Conservation (phyloP, 257 asterid genomes). For the Solanum sejunctum region DNA sequence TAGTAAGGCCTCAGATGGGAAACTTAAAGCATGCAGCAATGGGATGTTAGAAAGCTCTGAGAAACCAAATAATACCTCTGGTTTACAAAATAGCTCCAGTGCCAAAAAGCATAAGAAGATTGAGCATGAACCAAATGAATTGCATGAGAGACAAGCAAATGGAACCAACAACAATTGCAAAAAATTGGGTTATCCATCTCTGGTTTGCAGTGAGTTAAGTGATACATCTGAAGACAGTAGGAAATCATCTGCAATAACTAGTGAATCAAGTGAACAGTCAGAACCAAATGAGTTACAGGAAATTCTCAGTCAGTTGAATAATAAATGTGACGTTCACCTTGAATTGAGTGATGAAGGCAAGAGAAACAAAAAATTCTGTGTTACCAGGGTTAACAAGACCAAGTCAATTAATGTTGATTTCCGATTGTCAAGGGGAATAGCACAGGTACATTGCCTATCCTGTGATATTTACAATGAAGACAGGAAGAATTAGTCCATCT, state of each 20-base stretch:
- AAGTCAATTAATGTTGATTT: constrained; percentile 88
- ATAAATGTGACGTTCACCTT: constrained; percentile 36
- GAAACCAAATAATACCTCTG: constrained; percentile 27
- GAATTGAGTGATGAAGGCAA: constrained; percentile 49
- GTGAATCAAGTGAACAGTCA: constrained; percentile 11
- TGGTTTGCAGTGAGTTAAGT: constrained; percentile 11
- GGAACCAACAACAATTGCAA: constrained; percentile 33
- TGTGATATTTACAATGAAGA: not conserved
- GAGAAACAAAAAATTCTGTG: constrained; percentile 52
- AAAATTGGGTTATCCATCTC: constrained; percentile 27
- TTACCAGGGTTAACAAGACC: constrained; percentile 62
- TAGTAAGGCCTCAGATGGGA: constrained; percentile 2
- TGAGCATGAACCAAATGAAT: constrained; percentile 28
- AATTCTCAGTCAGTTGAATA: constrained; percentile 31
- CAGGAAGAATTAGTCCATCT: not conserved
- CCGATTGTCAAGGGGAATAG: constrained; percentile 93
- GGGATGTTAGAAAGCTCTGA: constrained; percentile 25
- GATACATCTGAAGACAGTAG: not conserved
- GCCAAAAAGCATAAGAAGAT: constrained; percentile 6
- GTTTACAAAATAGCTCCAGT: not conserved
- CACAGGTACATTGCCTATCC: constrained; percentile 51
- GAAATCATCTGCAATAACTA: constrained; percentile 16
- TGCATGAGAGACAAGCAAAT: constrained; percentile 25
- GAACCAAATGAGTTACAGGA: constrained; percentile 42
- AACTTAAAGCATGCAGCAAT: not conserved